Base-by-base conservation (phyloP, 2,329 filamentous ascomycete genomes). In the Thielaviopsis euricoi region DNA sequence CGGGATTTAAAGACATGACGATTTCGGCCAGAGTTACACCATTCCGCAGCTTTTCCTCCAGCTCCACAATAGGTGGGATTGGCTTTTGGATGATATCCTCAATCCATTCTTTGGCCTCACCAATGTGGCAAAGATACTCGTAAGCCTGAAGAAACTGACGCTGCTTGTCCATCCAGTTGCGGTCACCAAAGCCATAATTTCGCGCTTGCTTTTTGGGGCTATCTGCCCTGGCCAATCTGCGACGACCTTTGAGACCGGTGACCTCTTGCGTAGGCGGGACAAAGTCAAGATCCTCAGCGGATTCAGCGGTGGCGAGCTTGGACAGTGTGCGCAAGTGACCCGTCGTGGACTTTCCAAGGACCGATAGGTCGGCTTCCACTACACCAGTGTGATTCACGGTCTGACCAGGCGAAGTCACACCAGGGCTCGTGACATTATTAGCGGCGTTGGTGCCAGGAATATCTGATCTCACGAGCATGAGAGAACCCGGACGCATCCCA, bases 141-240 rank as follows among this genome's bases (percentile, higher is more conserved):
- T 98, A 98, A 6, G 93, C 93, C 70, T 95, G 88, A 56, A 98
- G 73, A 66, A 96, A 97, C 68, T 97, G 91, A 25, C 93, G 82
- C 68, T 98, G 91, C 68, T 95, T 93, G 69, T 98, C 93, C 91
- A 98, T 98, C 93, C 93, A 98, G 68, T 91, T 95, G 54, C 87
- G 81, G 21, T 84, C 83, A 62, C 87, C 82, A 85, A 89, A 93
- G 53, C 82, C 79, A 63, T 85, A 88, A n/a, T 26, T 59, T 3
- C 50, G 50, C 19, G 53, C 23, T 49, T 56, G 53, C 25, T 71
- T 72, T 40, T 72, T 71, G 19, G 72, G 72, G 63, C 77, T 81
- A 62, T 79, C 80, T 25, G 79, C 78, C 62, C 89, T 79, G 70
- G 96, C 93, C 56, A 98, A 72, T 64, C 83, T 84, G 62, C 90